phyloP scores from a whole-genome alignment of 129 eudicot genomes.

The Escallonia rubra region DNA sequence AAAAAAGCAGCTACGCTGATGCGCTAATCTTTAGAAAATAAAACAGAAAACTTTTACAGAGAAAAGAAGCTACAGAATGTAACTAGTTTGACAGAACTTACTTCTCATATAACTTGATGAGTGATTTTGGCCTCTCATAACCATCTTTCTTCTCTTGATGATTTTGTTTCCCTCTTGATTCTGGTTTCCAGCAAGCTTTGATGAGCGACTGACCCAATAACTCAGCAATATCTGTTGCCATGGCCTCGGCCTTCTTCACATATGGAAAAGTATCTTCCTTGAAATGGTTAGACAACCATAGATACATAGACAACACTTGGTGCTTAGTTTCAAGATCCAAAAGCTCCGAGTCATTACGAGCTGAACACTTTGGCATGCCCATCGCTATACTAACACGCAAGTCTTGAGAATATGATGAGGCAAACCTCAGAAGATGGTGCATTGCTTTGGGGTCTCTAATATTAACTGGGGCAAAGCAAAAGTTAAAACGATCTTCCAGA shows the following conservation, averaged over 20 bases:
- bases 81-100: constrained; percentile 21
- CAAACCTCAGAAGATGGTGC: constrained; percentile 86
- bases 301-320: constrained; percentile 89
- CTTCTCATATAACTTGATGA: constrained; percentile 46
- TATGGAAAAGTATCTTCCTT: constrained; percentile 80
- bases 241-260: constrained; percentile 68
- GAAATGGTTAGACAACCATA: constrained; percentile 92
- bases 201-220: constrained; percentile 62
- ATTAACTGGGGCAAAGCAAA: constrained; percentile 96
- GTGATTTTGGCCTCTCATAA: constrained; percentile 73
- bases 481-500: constrained; percentile 87
- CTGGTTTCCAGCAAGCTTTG: constrained; percentile 79
- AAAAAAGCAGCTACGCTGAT: too few species aligned
- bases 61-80: neutral
- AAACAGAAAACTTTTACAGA: too few species aligned
- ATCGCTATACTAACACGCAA: constrained; percentile 85
- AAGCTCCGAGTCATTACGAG: constrained; percentile 82
- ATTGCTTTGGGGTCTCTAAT: constrained; percentile 97
- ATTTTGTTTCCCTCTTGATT: constrained; percentile 45
- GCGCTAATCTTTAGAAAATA: too few species aligned
- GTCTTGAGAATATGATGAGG: constrained; percentile 60
- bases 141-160: constrained; percentile 43
- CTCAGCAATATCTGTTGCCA: constrained; percentile 86
- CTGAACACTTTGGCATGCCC: constrained; percentile 86
- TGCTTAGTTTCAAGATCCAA: constrained; percentile 96